These are phyloP conservation scores for Beauveria bassiana DNA, from an alignment of 2,329 filamentous ascomycete species.

Conservation along the genomic window DNA sequence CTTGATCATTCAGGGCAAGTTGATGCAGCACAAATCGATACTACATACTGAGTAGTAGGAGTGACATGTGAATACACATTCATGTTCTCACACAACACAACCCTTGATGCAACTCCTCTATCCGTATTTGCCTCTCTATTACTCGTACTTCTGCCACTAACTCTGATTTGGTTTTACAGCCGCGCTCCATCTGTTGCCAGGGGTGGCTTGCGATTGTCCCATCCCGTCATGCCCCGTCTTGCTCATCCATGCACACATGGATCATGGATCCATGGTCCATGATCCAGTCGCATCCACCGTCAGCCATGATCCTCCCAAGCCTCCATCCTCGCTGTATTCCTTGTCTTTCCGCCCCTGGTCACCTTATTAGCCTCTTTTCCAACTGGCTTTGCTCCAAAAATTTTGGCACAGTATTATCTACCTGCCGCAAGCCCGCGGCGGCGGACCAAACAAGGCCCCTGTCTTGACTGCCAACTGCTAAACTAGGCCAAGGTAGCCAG, in stretches of 20 bases:
- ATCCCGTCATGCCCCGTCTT: neutral
- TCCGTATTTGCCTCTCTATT: no score
- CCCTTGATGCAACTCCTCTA: no score
- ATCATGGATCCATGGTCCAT: neutral
- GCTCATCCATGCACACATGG: neutral
- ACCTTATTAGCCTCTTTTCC: neutral
- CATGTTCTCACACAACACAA: no score
- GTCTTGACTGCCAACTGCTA: neutral
- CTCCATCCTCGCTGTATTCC: neutral
- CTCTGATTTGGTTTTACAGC: no score
- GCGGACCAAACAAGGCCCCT: neutral
- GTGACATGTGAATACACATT: no score
- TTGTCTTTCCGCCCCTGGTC: neutral
- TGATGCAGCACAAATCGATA: no score
- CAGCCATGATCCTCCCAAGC: neutral
- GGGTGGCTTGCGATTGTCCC: conserved; percentile 8
- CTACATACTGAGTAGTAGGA: no score
- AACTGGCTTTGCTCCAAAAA: neutral
- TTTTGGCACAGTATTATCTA: neutral
- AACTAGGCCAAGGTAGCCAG: neutral
- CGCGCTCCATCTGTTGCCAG: neutral
- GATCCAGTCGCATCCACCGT: neutral
- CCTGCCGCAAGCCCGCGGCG: neutral
- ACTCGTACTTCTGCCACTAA: no score
- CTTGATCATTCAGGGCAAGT: no score